Conservation (phyloP, 108 stramenopile species). For the Skeletonema tropicum region DNA sequence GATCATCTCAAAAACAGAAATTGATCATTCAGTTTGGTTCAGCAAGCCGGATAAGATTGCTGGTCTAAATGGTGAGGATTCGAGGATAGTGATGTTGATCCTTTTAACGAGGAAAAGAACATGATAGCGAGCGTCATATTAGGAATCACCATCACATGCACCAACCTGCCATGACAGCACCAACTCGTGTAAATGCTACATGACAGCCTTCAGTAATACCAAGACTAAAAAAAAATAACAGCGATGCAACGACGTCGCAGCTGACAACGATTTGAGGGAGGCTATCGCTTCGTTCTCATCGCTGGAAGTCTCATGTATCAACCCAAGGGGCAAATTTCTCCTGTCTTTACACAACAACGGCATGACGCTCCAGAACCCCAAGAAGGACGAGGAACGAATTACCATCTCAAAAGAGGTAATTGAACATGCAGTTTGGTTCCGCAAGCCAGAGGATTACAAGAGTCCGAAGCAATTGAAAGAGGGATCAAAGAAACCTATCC, state of each 20-base stretch:
- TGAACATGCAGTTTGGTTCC: slow-evolving; percentile 58
- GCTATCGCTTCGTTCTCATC: neutral
- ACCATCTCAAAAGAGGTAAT: slow-evolving; percentile 11
- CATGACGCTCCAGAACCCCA: slow-evolving; percentile 46
- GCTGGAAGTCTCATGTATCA: slow-evolving; percentile 56
- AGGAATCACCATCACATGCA: no score
- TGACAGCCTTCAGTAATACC: no score
- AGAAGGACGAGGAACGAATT: slow-evolving; percentile 49
- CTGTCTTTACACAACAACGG: slow-evolving; percentile 50
- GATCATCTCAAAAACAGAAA: no score
- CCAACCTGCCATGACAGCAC: no score
- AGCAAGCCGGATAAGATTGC: no score
- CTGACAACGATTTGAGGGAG: neutral
- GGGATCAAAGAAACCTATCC: slow-evolving; percentile 2
- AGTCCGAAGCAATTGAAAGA: slow-evolving; percentile 22
- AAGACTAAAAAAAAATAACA: neutral
- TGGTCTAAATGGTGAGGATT: no score
- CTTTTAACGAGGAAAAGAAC: no score
- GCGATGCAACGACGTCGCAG: neutral
- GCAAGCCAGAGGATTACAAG: slow-evolving; percentile 75
- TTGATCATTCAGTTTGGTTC: no score
- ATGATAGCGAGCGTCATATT: no score
- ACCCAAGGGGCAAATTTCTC: slow-evolving; percentile 60
- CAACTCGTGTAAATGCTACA: no score
- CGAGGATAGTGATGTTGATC: no score